Evolutionary conservation across 768 basidiomycete genomes (phyloP).

Genomic region (Xanthoconium stramineum): DNA sequence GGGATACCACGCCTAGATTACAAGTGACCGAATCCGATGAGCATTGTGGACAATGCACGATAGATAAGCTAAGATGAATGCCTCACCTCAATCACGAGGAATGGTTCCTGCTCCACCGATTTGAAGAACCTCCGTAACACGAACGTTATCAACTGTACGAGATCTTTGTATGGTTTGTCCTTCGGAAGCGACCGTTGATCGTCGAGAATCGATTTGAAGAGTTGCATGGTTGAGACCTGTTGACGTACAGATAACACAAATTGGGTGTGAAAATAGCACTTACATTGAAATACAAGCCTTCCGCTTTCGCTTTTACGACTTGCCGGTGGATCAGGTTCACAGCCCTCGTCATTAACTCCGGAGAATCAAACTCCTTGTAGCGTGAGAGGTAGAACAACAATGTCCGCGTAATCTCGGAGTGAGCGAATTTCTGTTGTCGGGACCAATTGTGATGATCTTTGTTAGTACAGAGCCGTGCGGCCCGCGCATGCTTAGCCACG

Average conservation of each 20-base stretch:
- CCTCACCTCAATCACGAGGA: constrained; percentile 84
- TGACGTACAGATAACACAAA: constrained; percentile 19
- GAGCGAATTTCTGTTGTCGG: constrained; percentile 76
- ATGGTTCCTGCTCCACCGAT: constrained; percentile 74
- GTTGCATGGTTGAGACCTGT: constrained; percentile 83
- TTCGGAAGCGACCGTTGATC: constrained; percentile 77
- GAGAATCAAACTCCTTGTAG: constrained; percentile 71
- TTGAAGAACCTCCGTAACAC: constrained; percentile 95
- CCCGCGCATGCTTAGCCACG: constrained; percentile 26
- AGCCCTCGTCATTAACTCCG: constrained; percentile 87
- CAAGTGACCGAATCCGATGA: constrained; percentile 15
- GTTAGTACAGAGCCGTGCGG: constrained; percentile 16
- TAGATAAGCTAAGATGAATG: constrained; percentile 27
- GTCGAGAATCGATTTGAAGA: constrained; percentile 85
- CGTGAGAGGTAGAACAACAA: constrained; percentile 78
- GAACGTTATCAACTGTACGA: constrained; percentile 79
- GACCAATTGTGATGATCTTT: constrained; percentile 15
- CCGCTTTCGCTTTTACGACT: constrained; percentile 86
- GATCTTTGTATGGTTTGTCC: constrained; percentile 78
- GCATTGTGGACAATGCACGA: constrained; percentile 12
- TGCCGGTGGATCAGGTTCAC: constrained; percentile 89
- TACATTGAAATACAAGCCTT: constrained; percentile 95
- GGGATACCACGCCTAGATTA: constrained; percentile 75
- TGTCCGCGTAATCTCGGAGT: constrained; percentile 81
- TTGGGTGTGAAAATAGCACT: constrained; percentile 18